These are phyloP conservation scores for Aspergillus japonicus DNA, from an alignment of 2,329 filamentous ascomycete genomes.

Conservation along the genomic window DNA sequence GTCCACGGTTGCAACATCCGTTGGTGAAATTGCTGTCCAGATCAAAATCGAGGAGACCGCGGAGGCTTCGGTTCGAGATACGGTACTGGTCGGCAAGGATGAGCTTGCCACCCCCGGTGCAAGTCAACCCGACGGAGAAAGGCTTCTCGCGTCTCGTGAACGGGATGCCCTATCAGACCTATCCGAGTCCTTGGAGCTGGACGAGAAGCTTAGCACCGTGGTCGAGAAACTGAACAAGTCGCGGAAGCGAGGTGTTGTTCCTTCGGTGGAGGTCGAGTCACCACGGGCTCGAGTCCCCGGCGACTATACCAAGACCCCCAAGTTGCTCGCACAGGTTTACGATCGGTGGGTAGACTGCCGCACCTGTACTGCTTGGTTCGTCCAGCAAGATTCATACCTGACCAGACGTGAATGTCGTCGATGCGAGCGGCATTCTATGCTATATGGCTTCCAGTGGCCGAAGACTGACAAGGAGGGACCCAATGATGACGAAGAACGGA, in stretches of 20 bases:
- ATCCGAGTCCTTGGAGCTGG: constrained; percentile 28
- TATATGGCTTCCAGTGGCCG: constrained; percentile 94
- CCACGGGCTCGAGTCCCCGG: constrained; percentile 58
- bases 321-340: constrained; percentile 73
- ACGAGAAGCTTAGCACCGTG: constrained; percentile 26
- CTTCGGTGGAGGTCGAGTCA: constrained; percentile 40
- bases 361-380: constrained; percentile 77
- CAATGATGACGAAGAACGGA: constrained; percentile 64
- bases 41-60: constrained; percentile 22
- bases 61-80: constrained; percentile 9
- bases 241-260: constrained; percentile 30
- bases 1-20: constrained; percentile 40
- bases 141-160: constrained; percentile 19
- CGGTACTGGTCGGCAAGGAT: neutral
- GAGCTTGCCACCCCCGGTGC: constrained; percentile 5
- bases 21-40: constrained; percentile 25
- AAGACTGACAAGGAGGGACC: constrained; percentile 83
- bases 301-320: constrained; percentile 78
- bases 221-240: constrained; percentile 22
- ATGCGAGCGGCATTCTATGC: constrained; percentile 91
- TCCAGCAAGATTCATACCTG: constrained; percentile 84
- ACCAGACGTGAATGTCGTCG: constrained; percentile 83
- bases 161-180: constrained; percentile 25
- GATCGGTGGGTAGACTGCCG: constrained; percentile 85
- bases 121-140: constrained; percentile 12